Conservation (phyloP, 2,329 filamentous ascomycete genomes). For the Dactylonectria estremocensis region DNA sequence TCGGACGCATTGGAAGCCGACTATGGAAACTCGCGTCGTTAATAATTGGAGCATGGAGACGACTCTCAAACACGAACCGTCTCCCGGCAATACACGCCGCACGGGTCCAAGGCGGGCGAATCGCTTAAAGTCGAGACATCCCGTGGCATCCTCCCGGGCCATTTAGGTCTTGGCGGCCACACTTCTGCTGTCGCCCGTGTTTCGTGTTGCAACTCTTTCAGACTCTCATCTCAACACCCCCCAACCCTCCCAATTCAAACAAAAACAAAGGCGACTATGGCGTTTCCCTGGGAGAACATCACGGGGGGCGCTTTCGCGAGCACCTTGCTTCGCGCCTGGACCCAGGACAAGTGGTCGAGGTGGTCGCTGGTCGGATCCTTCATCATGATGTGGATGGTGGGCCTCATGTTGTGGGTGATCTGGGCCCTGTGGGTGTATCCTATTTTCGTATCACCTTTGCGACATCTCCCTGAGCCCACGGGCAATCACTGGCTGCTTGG, state of each 20-base stretch:
- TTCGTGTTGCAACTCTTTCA: conserved; percentile 16
- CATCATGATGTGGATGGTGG: conserved; percentile 52
- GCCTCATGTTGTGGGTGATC: conserved; percentile 54
- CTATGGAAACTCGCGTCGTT: neutral
- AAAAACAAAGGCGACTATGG: conserved; percentile 35
- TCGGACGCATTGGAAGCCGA: conserved; percentile 18
- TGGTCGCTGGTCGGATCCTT: conserved; percentile 54
- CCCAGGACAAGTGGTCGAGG: conserved; percentile 48
- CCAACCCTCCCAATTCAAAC: neutral
- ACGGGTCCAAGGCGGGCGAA: conserved; percentile 36
- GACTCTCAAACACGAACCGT: conserved; percentile 39
- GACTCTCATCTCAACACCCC: no score
- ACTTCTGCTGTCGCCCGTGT: conserved; percentile 32
- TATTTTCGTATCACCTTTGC: conserved; percentile 65
- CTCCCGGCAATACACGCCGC: conserved; percentile 20
- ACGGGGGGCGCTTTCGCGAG: conserved; percentile 45
- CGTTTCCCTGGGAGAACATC: conserved; percentile 43
- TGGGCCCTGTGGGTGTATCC: conserved; percentile 66
- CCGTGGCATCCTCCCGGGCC: conserved; percentile 32
- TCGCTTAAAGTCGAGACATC: conserved; percentile 42
- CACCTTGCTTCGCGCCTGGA: conserved; percentile 39
- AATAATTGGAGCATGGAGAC: neutral
- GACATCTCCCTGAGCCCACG: conserved; percentile 62
- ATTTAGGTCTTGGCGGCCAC: conserved; percentile 19
- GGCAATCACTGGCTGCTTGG: conserved; percentile 64